Conservation (phyloP, 176 grass and related monocot genomes). For the Musa beccarii region DNA sequence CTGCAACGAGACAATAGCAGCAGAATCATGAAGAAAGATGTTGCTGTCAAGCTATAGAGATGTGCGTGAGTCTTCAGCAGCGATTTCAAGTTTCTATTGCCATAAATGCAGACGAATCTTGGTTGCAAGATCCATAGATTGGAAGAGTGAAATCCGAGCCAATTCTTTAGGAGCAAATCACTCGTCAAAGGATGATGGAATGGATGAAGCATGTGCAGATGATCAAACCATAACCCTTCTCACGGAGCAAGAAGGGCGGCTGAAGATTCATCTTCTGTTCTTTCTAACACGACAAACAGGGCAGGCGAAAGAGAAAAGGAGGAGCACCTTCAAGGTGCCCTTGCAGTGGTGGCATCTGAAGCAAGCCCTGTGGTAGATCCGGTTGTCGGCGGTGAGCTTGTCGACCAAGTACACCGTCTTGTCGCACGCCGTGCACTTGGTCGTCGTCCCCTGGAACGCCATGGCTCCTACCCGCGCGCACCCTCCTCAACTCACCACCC, state of each 20-base stretch:
- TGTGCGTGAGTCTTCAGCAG: too few relatives aligned
- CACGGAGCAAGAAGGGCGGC: too few relatives aligned
- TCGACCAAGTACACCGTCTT: slow-evolving; percentile 99
- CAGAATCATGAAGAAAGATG: not conserved
- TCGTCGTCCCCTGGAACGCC: slow-evolving; percentile 71
- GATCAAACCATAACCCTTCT: too few relatives aligned
- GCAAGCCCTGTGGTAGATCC: slow-evolving; percentile 96
- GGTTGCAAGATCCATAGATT: too few relatives aligned
- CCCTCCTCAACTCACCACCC: not conserved
- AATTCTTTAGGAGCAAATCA: too few relatives aligned
- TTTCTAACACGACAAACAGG: not conserved
- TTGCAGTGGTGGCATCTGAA: slow-evolving; percentile 99
- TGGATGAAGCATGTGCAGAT: too few relatives aligned
- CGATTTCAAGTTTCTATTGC: too few relatives aligned
- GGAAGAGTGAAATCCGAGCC: too few relatives aligned
- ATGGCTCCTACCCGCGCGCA: not conserved
- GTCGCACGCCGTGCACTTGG: slow-evolving; percentile 87
- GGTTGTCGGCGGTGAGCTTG: slow-evolving; percentile 96
- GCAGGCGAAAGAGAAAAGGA: not conserved
- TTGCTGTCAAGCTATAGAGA: too few relatives aligned
- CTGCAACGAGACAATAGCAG: slow-evolving; percentile 24
- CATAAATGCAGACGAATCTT: too few relatives aligned
- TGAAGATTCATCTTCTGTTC: too few relatives aligned
- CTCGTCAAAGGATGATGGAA: too few relatives aligned
- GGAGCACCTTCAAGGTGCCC: slow-evolving; percentile 73